A percentile compares a stretch with the other conserved stretches of the same genome.
These are phyloP conservation scores for Orbilia ellipsospora DNA, from an alignment of 2,329 filamentous ascomycete species.

Conservation along the genomic window DNA sequence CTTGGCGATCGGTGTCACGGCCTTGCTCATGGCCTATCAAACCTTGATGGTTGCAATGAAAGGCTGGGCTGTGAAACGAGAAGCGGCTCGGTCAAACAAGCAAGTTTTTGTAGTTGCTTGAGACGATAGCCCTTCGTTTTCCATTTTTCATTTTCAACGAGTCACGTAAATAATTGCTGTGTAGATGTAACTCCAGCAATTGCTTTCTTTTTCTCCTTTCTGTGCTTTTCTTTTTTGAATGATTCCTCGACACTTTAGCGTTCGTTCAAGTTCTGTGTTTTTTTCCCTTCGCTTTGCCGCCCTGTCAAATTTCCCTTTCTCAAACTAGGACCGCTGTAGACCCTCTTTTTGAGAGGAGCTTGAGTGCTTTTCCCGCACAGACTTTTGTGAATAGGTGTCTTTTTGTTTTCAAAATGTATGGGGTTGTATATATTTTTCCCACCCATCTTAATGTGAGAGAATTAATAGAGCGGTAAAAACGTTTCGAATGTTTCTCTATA, in stretches of 20 bases:
- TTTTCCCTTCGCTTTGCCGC: background rate
- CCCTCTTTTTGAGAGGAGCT: too few species aligned
- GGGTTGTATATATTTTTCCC: too few species aligned
- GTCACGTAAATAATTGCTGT: constrained; percentile 3
- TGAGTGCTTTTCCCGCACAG: background rate
- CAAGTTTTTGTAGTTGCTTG: constrained; percentile 44
- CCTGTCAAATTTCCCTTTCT: background rate
- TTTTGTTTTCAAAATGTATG: too few species aligned
- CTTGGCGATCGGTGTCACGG: constrained; percentile 83
- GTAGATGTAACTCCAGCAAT: constrained; percentile 9
- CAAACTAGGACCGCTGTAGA: too few species aligned
- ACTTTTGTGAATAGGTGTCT: constrained; percentile 1
- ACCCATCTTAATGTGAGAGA: constrained; percentile 12
- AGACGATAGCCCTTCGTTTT: background rate
- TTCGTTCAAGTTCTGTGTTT: background rate
- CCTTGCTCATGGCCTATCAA: constrained; percentile 85
- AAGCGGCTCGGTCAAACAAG: constrained; percentile 43
- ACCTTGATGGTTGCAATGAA: constrained; percentile 83
- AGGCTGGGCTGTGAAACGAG: constrained; percentile 77
- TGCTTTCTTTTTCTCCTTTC: too few species aligned
- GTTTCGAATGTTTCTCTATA: constrained; percentile 1
- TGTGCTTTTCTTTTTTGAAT: background rate
- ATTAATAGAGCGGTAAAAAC: constrained; percentile 27
- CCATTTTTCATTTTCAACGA: background rate
- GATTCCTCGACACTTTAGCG: constrained; percentile 11